Evolutionary conservation across 176 grass and related monocot genomes (phyloP), one percentile per base, ranked within the genome.

Genomic region (Sorghum bicolor): DNA sequence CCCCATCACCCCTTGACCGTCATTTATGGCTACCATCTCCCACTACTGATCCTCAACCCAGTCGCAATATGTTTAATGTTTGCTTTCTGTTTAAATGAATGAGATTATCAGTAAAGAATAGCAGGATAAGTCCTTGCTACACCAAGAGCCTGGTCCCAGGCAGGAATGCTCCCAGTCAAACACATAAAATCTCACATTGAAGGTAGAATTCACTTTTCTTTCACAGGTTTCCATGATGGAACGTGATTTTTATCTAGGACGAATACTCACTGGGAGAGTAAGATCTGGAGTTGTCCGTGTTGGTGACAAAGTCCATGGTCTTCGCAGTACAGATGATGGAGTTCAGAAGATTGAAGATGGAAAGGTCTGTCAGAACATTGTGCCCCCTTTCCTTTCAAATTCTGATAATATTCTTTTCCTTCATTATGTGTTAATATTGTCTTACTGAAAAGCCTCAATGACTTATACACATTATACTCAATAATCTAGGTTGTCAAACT

Each of bases 171-270:
- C 60, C 39, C 2, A 45, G 44, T 48, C 60, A 32, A 79, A 20
- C 38, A 48, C 28, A 47, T 47, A 22, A 63, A 40, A 60, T 78
- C 8, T 72, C 33, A 65, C 28, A 63, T 33, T 26, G 28, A 45
- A 80, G 11, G 7, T 68, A 48, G 31, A 82, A 89, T 73, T 72
- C 61, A 78, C 52, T 43, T 34, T 86, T 88, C 33, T 41, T 80
- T 63, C 64, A 81, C 89, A 99, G 96, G 91, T 99, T 78, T 99
- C 96, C 16, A 99, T 99, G 96, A 99, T 99, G 96, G 96, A 99
- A 69, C 89, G 89, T 17, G 96, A 99, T 92, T 99, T 94, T 90
- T 99, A 99, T 88, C 91, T 99, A 75, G 96, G 96, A 64, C 77
- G 96, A 78, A 95, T 99, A 90, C 92, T 99, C 74, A 99, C 93